phyloP scores from a whole-genome alignment of 495 filamentous ascomycete genomes.

The Hypoxylon crocopeplum region DNA sequence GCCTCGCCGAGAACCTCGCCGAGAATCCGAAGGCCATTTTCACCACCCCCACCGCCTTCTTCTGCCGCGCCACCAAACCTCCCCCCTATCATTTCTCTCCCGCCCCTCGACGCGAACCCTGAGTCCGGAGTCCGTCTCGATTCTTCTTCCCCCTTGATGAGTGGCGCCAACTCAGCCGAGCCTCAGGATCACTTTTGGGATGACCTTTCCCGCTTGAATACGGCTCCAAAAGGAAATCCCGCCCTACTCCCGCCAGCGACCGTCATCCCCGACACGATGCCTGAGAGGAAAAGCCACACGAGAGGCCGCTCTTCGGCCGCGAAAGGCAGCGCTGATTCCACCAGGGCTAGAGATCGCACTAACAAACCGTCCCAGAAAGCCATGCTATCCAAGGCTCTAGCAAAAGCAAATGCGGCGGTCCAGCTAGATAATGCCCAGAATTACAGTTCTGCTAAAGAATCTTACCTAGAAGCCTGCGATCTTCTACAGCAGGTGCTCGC shows the following conservation, averaged over 20 bases:
- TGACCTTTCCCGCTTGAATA: conserved; percentile 22
- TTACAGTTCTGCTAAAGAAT: conserved; percentile 88
- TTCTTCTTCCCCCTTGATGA: conserved; percentile 17
- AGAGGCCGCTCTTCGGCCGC: conserved; percentile 54
- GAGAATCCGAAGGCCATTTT: conserved; percentile 21
- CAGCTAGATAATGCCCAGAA: conserved; percentile 94
- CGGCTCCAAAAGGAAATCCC: conserved; percentile 19
- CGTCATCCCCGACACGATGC: conserved; percentile 33
- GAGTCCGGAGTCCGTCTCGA: conserved; percentile 25
- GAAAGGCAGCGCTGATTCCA: conserved; percentile 51
- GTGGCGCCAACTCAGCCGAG: conserved; percentile 28
- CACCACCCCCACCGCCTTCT: conserved; percentile 42
- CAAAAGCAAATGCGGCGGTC: conserved; percentile 95
- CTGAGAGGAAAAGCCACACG: conserved; percentile 52
- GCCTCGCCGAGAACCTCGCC: conserved; percentile 34
- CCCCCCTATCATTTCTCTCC: conserved; percentile 37
- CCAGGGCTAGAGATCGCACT: conserved; percentile 42
- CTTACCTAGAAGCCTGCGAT: conserved; percentile 89
- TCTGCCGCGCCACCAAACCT: conserved; percentile 44
- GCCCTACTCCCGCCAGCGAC: conserved; percentile 31
- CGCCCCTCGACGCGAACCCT: conserved; percentile 35
- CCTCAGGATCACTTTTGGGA: conserved; percentile 28
- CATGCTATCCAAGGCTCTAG: conserved; percentile 93
- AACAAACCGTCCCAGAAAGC: conserved; percentile 75
- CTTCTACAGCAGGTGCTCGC: conserved; percentile 87